These are phyloP conservation scores for Penicillium pulvis DNA, from an alignment of 495 filamentous ascomycete species.

Conservation along the genomic window DNA sequence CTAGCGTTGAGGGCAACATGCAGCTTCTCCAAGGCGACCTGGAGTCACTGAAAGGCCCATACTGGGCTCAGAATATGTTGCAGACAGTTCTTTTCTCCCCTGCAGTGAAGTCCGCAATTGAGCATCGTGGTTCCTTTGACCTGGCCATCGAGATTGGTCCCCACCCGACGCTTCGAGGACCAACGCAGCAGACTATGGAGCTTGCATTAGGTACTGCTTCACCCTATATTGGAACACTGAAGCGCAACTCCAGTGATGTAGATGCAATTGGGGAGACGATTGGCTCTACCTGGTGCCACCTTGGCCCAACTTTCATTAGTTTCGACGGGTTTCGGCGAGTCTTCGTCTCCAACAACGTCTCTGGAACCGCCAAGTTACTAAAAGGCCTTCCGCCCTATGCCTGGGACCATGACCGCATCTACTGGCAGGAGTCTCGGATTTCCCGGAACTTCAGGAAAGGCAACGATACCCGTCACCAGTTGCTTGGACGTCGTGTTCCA, in stretches of 20 bases:
- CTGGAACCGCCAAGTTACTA: too few species aligned
- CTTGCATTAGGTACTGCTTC: slow-evolving; percentile 15
- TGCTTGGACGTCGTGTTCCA: too few species aligned
- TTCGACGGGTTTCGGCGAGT: too few species aligned
- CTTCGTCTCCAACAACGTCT: too few species aligned
- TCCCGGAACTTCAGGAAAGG: too few species aligned
- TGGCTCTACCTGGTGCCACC: slow-evolving; percentile 45
- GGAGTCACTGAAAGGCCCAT: not conserved
- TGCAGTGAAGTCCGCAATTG: not conserved
- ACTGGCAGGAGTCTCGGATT: slow-evolving; percentile 39
- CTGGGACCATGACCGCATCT: slow-evolving; percentile 44
- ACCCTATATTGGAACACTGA: slow-evolving; percentile 41
- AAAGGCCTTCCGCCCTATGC: slow-evolving; percentile 48
- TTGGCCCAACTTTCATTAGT: too few species aligned
- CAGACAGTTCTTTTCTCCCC: slow-evolving; percentile 1
- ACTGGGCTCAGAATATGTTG: slow-evolving; percentile 16
- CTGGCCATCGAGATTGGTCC: slow-evolving; percentile 51
- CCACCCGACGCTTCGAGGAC: slow-evolving; percentile 48
- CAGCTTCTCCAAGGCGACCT: too few species aligned
- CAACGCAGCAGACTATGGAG: slow-evolving; percentile 27
- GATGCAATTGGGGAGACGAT: slow-evolving; percentile 43
- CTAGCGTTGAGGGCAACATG: too few species aligned
- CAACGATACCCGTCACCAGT: too few species aligned
- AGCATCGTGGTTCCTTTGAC: slow-evolving; percentile 12
- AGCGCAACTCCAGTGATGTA: slow-evolving; percentile 35